Evolutionary conservation across 139 green algal genomes (phyloP).

Genomic region (Micromonas pusilla): DNA sequence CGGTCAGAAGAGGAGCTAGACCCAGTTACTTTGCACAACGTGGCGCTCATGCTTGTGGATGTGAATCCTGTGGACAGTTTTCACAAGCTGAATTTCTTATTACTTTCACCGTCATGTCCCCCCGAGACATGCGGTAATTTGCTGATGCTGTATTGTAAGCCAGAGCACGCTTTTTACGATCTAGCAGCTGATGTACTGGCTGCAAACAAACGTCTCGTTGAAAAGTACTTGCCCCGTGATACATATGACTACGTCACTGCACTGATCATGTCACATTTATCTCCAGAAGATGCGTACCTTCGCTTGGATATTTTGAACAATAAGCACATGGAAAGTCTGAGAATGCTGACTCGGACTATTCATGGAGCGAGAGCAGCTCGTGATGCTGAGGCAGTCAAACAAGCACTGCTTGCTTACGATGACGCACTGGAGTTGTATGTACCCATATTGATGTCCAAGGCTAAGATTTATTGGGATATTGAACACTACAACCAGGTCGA

Average conservation of each 20-base stretch:
- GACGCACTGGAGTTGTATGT: conserved; percentile 71
- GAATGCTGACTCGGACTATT: conserved; percentile 67
- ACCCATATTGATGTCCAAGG: conserved; percentile 70
- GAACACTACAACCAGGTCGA: conserved; percentile 65
- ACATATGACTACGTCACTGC: conserved; percentile 65
- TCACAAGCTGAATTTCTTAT: conserved; percentile 81
- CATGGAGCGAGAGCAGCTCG: conserved; percentile 53
- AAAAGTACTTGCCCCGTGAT: conserved; percentile 48
- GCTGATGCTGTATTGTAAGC: conserved; percentile 77
- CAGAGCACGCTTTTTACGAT: conserved; percentile 58
- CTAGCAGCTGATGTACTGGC: conserved; percentile 73
- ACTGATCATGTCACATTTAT: conserved; percentile 49
- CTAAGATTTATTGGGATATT: conserved; percentile 71
- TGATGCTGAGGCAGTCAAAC: conserved; percentile 65
- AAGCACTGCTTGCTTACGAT: conserved; percentile 71
- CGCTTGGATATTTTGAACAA: conserved; percentile 36
- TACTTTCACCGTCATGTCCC: conserved; percentile 67
- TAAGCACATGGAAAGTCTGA: conserved; percentile 63
- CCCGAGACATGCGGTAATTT: conserved; percentile 76
- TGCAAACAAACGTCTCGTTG: conserved; percentile 59
- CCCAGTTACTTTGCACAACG: conserved; percentile 84
- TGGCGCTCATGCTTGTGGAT: conserved; percentile 62
- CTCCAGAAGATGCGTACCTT: conserved; percentile 35
- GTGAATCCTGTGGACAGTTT: conserved; percentile 57
- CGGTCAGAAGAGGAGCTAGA: conserved; percentile 74